Conservation (phyloP, 176 grass and related monocot species). For the bread wheat (Triticum aestivum) region DNA sequence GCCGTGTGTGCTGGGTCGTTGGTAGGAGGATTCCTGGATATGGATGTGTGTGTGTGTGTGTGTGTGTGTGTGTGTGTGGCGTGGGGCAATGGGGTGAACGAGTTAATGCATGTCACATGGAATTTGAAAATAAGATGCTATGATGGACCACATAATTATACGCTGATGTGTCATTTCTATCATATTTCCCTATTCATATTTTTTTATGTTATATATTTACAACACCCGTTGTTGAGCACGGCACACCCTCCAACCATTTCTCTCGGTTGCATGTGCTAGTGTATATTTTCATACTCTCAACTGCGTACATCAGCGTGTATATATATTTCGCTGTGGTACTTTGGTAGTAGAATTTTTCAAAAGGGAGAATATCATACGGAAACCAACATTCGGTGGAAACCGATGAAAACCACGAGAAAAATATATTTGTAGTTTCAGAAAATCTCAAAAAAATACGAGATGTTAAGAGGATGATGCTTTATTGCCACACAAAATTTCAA, state of each 20-base stretch:
- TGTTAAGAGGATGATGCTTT: too few species aligned
- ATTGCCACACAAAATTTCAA: too few species aligned
- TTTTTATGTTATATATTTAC: background rate
- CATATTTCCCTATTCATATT: background rate
- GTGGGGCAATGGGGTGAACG: background rate
- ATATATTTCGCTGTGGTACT: too few species aligned
- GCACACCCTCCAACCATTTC: too few species aligned
- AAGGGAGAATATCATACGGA: too few species aligned
- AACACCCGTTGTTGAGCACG: too few species aligned
- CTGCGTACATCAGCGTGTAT: background rate
- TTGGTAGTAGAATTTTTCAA: too few species aligned
- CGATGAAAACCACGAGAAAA: too few species aligned
- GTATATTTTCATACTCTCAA: background rate
- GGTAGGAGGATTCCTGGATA: background rate
- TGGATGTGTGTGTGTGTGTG: background rate
- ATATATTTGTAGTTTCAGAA: too few species aligned
- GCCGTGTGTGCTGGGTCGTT: background rate
- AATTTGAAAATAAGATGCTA: background rate
- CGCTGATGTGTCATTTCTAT: background rate
- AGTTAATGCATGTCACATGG: background rate
- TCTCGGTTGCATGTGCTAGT: background rate
- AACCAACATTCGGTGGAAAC: too few species aligned
- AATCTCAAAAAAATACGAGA: too few species aligned
- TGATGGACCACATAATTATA: background rate
- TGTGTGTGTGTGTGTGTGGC: background rate